Percentiles rank a stretch among this genome's conserved stretches.
Conservation (phyloP, 1,139 yeast species). For the Yamadazyma taylorii region DNA sequence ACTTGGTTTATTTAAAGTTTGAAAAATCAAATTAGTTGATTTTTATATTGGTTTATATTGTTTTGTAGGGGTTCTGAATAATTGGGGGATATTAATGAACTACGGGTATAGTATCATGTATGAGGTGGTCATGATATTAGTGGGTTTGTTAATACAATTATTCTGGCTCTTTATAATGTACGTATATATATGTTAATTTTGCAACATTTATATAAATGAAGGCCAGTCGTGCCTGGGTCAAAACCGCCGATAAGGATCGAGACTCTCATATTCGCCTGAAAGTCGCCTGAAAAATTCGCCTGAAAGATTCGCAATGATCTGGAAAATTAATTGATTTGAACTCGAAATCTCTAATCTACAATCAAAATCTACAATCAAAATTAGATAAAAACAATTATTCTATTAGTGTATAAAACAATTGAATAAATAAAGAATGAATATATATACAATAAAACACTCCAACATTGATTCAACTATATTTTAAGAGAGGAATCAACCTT, state of each 20-base stretch:
- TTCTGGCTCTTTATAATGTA: constrained; percentile 4
- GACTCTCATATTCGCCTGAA: neutral
- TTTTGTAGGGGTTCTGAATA: constrained; percentile 3
- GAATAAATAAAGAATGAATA: constrained; percentile 17
- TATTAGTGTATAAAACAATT: constrained; percentile 13
- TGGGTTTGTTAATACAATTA: constrained; percentile 16
- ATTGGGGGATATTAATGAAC: constrained; percentile 19
- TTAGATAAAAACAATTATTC: constrained; percentile 11
- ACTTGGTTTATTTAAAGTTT: constrained; percentile 49
- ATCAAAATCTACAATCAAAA: neutral
- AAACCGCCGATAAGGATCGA: too few species aligned
- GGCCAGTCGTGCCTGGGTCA: too few species aligned
- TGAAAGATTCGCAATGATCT: neutral
- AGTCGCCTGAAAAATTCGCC: constrained; percentile 1
- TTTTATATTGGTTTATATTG: neutral
- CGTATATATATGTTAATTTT: neutral
- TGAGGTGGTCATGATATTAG: constrained; percentile 18
- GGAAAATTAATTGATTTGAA: constrained; percentile 1
- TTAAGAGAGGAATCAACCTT: constrained; percentile 14
- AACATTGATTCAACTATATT: constrained; percentile 18
- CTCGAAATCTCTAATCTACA: too few species aligned
- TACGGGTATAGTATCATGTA: constrained; percentile 13
- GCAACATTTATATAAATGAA: too few species aligned
- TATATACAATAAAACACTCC: constrained; percentile 21
- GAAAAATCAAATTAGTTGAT: constrained; percentile 20